Base-by-base conservation (phyloP, 2,329 filamentous ascomycete genomes). In the Pseudogymnoascus sp. region DNA sequence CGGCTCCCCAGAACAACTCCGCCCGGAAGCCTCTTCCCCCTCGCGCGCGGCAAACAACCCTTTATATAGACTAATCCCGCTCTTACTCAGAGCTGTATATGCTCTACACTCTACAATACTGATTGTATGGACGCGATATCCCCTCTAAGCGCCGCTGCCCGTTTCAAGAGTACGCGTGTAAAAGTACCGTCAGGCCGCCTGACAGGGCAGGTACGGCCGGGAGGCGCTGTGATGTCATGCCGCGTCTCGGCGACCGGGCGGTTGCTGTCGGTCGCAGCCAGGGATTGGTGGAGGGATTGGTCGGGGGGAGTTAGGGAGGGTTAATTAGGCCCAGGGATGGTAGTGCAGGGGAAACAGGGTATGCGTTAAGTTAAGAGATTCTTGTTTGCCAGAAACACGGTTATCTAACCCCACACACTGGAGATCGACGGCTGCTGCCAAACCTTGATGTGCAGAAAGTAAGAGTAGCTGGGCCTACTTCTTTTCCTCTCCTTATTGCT, bases 21-120 rank as follows among this genome's bases (percentile, higher is more conserved):
- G 35, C 25, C 42, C 40, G 42, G 13, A 48, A 13, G 25, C 1
- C 42, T 48, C 25, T 42, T 9, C 15, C 42, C 42, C 13, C 45
- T 52, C 45, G 45, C 45, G 45, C 45, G 45, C 45, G 45, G 45
- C 45, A 52, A 52, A 52, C n/a, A 52, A 52, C 5, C 8, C 45
- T 10, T 48, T 31, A 52, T 52, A 52, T 52, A 52, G 45, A 52
- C 27, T 15, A 31, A 31, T 52, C 13, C 45, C 27, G 2, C 40
- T 52, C 45, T 52, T 52, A 52, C 13, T 52, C 45, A 52, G 27
- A 52, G 31, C 45, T 2, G 2, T 52, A 52, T 45, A 37, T n/a
- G n/a, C n/a, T n/a, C 12, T 37, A 45, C 13, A 5, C 25, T 29
- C 13, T 10, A 52, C n/a, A n/a, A n/a, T 31, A 10, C n/a, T 12